Conservation (phyloP, 345 rosid species). For the Arabidopsis arenosa region DNA sequence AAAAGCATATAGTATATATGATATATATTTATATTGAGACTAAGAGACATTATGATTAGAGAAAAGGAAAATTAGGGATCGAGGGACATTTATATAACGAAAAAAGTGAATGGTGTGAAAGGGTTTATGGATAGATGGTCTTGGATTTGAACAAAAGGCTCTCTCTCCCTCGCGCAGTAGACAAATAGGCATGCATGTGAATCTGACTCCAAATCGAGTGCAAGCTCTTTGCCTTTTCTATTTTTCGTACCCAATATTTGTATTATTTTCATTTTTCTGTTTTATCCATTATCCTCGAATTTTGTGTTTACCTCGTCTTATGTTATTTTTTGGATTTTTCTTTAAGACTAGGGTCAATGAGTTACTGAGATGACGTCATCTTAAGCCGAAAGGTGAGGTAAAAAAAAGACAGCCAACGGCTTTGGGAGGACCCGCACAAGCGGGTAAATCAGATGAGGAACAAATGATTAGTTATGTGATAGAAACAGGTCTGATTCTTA, state of each 20-base stretch:
- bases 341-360: slow-evolving; percentile 29
- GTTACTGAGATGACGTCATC: slow-evolving; percentile 46
- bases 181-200: slow-evolving; percentile 49
- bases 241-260: slow-evolving; percentile 13
- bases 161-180: slow-evolving; percentile 35
- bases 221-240: slow-evolving; percentile 27
- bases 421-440: slow-evolving; percentile 29
- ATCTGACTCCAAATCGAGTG: slow-evolving; percentile 41
- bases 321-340: slow-evolving; percentile 18
- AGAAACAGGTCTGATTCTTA: slow-evolving; percentile 51
- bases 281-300: slow-evolving; percentile 16
- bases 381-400: slow-evolving; percentile 31
- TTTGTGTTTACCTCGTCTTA: slow-evolving; percentile 1
- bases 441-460: slow-evolving; percentile 25
- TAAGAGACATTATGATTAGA: slow-evolving; percentile 42
- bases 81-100: slow-evolving; percentile 24
- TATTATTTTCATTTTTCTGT: background rate
- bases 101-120: slow-evolving; percentile 37
- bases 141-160: slow-evolving; percentile 37
- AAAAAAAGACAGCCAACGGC: slow-evolving; percentile 43
- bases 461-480: slow-evolving; percentile 55
- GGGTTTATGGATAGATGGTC: slow-evolving; percentile 23
- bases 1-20: background rate
- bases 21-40: background rate
- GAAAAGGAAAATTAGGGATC: slow-evolving; percentile 33